Base-by-base conservation (phyloP, 2,329 filamentous ascomycete genomes). In the Fusarium veterinarium region DNA sequence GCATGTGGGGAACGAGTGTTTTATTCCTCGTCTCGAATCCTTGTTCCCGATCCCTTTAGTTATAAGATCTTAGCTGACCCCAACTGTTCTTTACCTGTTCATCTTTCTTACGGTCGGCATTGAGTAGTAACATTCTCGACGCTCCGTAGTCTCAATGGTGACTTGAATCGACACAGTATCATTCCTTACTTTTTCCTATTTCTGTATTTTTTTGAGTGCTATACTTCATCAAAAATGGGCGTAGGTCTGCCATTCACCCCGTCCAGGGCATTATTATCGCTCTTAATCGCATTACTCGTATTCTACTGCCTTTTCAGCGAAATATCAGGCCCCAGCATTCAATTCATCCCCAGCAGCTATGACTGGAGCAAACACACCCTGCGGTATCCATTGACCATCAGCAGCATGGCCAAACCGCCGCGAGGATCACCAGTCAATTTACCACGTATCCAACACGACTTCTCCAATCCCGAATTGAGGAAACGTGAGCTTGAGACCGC, bases 371-470 rank as follows among this genome's bases (percentile, higher is more conserved):
- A 65, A 35, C 69, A 77, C 16, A 33, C 62, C 6, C 19, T 69
- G 10, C 62, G 42, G 6, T 44, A 76, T 42, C 67, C 67, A 12
- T 58, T 76, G 35, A 42, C 63, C 31, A 40, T 49, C 5, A 51
- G 57, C 20, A 64, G 56, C 44, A 66, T 73, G 64, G 65, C 45
- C 20, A 58, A 48, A 13, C 71, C 69, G 0, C 76, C 76, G 0
- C 60, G 53, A 3, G 75, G 76, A 13, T 41, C 57, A 2, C 64
- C 73, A 5, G 38, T 9, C 49, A 42, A 64, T 11, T 25, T 77
- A 11, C 76, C 76, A 9, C 40, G 66, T 8, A 75, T 77, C 14
- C 76, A 77, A 20, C 59, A 72, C 45, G 67, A 75, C 25, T 78
- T 77, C 25, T 63, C 72, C 10, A 31, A 56, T 3, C 52, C 59